Evolutionary conservation across 2,329 filamentous ascomycete species (phyloP).

Genomic region (Plectosphaerella cucumerina): DNA sequence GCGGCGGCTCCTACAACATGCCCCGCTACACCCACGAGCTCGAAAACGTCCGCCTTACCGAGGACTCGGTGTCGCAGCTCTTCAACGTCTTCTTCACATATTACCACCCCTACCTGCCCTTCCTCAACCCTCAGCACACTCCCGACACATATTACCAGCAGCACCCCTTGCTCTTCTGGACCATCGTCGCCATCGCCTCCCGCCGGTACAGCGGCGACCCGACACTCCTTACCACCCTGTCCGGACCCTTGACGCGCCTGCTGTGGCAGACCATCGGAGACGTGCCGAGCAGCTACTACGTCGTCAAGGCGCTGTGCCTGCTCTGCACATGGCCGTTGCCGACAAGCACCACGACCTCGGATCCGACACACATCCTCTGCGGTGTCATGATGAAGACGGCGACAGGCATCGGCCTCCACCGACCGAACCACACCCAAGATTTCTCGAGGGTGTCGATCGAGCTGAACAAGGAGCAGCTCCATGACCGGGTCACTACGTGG

Average conservation of each 20-base stretch:
- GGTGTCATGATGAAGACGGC: conserved; percentile 86
- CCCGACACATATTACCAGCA: conserved; percentile 75
- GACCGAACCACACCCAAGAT: conserved; percentile 77
- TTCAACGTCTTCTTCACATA: conserved; percentile 71
- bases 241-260: conserved; percentile 64
- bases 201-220: conserved; percentile 64
- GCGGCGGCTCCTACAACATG: conserved; percentile 58
- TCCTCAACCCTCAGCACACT: conserved; percentile 61
- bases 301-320: conserved; percentile 76
- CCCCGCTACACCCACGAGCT: conserved; percentile 57
- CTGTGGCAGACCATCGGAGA: conserved; percentile 75
- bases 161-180: conserved; percentile 81
- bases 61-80: conserved; percentile 58
- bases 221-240: conserved; percentile 62
- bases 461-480: conserved; percentile 72
- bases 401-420: conserved; percentile 77
- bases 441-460: conserved; percentile 74
- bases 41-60: conserved; percentile 60
- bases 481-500: conserved; percentile 77
- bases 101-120: conserved; percentile 76
- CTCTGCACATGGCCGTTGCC: conserved; percentile 80
- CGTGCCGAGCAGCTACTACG: conserved; percentile 73
- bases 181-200: conserved; percentile 70
- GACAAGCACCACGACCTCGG: conserved; percentile 74
- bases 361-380: conserved; percentile 76